A percentile compares a stretch with the other conserved stretches of the same genome.
Evolutionary conservation across 1,139 yeast genomes (phyloP).

Genomic region (Yarrowia galli): DNA sequence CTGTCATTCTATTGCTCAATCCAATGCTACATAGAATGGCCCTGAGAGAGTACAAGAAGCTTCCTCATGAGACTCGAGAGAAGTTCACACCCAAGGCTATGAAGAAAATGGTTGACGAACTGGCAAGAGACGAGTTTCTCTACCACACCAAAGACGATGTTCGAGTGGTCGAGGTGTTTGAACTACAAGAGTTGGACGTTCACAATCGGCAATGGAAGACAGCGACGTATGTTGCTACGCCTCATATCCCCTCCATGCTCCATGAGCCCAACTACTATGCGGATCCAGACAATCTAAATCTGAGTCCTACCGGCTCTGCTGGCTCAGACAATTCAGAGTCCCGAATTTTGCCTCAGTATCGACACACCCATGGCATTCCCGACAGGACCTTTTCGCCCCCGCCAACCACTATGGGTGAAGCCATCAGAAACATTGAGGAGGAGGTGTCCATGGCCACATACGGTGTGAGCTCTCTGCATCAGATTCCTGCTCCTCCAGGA

Average conservation of each 20-base stretch:
- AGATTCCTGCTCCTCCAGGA: slow-evolving; percentile 40
- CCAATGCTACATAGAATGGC: slow-evolving; percentile 54
- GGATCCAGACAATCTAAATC: slow-evolving; percentile 1
- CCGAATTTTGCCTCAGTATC: slow-evolving; percentile 1
- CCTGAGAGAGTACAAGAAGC: slow-evolving; percentile 24
- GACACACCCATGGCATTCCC: slow-evolving; percentile 6
- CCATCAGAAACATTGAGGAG: slow-evolving; percentile 18
- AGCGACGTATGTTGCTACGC: slow-evolving; percentile 43
- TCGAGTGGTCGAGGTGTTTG: slow-evolving; percentile 65
- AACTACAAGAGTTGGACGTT: slow-evolving; percentile 65
- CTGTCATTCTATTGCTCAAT: slow-evolving; percentile 57
- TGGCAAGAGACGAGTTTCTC: slow-evolving; percentile 8
- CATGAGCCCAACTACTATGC: slow-evolving; percentile 23
- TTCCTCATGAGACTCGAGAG: background rate
- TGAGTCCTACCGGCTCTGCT: background rate
- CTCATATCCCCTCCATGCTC: slow-evolving; percentile 40
- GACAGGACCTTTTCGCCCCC: slow-evolving; percentile 38
- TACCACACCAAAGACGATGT: slow-evolving; percentile 9
- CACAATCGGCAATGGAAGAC: slow-evolving; percentile 65
- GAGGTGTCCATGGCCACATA: slow-evolving; percentile 29
- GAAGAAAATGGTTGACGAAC: background rate
- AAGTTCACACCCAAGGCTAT: background rate
- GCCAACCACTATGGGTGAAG: slow-evolving; percentile 19
- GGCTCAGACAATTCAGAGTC: slow-evolving; percentile 8
- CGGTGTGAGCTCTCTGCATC: slow-evolving; percentile 10